Evolutionary conservation across 2,329 filamentous ascomycete species (phyloP), one percentile per base, ranked within the genome.

Genomic region (Nemania diffusa): DNA sequence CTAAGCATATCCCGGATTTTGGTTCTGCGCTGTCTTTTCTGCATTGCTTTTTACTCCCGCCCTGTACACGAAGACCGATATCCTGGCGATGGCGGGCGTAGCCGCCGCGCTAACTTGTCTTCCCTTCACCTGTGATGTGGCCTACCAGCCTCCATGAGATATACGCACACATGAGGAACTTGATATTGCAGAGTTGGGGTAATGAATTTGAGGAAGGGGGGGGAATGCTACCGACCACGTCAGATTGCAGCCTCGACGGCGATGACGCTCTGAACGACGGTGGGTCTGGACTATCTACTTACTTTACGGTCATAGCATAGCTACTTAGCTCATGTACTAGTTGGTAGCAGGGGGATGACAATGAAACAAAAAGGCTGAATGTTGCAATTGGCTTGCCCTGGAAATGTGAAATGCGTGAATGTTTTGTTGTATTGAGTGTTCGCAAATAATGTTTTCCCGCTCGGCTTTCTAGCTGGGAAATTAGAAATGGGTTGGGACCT

Each of bases 1-100:
- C 75, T 84, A 81, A 79, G 17, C 24, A 53, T 50, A 17, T 37
- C 13, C 32, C 24, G 9, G 29, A 24, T 63, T 71, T 29, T 56
- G 51, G 57, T 56, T 57, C 26, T 61, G 60, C 48, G 57, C 24
- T 60, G 46, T 56, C 44, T 44, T 68, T 57, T 65, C 58, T 42
- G 40, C 60, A 27, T 62, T 60, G 59, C 68, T 60, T 58, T 52
- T 46, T 57, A 59, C 50, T 53, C 58, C 60, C 57, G 59, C 60
- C 53, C 56, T 66, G 48, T 57, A 42, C 34, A 52, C 32, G 56
- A 64, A 57, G 64, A 63, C 55, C 34, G 69, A 70, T 68, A 71
- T 69, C 72, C 66, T 37, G 58, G 46, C 52, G 63, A 67, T 56
- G 51, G 55, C 57, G 42, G 44, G 60, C 62, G 51, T 44, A 52